A percentile compares a stretch with the other conserved stretches of the same genome.
phyloP scores from a whole-genome alignment of 192 early-diverging fungal genomes.

The Linnemannia elongata region DNA sequence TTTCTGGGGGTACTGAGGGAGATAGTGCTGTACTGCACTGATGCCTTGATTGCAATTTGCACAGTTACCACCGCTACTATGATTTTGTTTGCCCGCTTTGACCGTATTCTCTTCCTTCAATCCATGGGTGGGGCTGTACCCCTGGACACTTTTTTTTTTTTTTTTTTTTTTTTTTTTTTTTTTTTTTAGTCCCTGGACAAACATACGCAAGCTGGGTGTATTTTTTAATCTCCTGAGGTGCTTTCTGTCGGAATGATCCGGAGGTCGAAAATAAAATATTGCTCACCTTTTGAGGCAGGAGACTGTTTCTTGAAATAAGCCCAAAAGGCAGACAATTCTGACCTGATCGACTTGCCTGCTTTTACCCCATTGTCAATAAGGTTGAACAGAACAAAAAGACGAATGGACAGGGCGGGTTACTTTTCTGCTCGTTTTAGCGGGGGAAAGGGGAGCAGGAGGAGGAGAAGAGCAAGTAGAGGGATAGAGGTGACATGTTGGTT shows the following conservation, averaged over 20 bases:
- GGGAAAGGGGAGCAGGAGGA: neutral
- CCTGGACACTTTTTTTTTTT: neutral
- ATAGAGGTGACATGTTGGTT: neutral
- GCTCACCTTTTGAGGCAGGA: constrained; percentile 45
- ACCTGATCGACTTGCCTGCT: neutral
- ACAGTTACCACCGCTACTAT: no score
- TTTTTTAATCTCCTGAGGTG: neutral
- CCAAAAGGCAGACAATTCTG: neutral
- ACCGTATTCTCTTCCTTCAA: neutral
- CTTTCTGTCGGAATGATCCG: constrained; percentile 20
- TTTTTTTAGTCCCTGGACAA: neutral
- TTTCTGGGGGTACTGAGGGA: neutral
- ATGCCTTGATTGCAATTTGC: no score
- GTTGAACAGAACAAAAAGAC: neutral
- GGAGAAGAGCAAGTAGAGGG: neutral
- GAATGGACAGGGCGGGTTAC: neutral
- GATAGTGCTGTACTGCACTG: no score
- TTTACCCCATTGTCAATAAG: neutral
- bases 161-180: no score
- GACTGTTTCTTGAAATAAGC: neutral
- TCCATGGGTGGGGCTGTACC: neutral
- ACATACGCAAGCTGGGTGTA: no score
- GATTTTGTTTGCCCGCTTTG: constrained; percentile 16
- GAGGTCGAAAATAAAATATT: constrained; percentile 23
- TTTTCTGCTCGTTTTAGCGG: neutral